These are phyloP conservation scores for Mucor piriformis DNA, from an alignment of 371 early-diverging fungal genomes.

Conservation along the genomic window DNA sequence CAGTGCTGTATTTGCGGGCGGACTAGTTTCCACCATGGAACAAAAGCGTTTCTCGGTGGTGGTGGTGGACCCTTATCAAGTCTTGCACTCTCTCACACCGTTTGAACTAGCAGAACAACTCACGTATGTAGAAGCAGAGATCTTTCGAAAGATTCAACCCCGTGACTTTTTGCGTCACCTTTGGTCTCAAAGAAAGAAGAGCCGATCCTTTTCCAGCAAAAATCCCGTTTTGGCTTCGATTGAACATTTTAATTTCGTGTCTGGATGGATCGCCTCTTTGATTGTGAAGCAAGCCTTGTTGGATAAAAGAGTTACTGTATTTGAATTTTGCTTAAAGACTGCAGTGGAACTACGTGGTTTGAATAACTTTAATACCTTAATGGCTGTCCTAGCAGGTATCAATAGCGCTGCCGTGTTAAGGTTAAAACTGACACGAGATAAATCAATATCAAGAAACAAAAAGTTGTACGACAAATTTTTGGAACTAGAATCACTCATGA, in stretches of 20 bases:
- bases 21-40: not conserved
- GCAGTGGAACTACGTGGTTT: constrained; percentile 60
- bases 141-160: constrained; percentile 51
- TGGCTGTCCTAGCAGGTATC: constrained; percentile 76
- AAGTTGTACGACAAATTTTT: constrained; percentile 53
- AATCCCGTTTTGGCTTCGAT: constrained; percentile 53
- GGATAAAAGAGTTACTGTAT: constrained; percentile 55
- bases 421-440: constrained; percentile 59
- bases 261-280: constrained; percentile 69
- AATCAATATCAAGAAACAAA: constrained; percentile 54
- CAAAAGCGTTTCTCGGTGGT: not conserved
- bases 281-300: constrained; percentile 58
- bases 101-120: constrained; percentile 63
- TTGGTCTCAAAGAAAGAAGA: constrained; percentile 29
- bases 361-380: constrained; percentile 74
- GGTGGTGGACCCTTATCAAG: not conserved
- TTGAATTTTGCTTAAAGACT: constrained; percentile 63
- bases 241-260: constrained; percentile 59
- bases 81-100: constrained; percentile 14
- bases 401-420: constrained; percentile 68
- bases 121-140: constrained; percentile 56
- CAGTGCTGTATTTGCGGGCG: constrained; percentile 2
- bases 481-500: constrained; percentile 64
- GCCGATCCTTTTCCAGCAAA: not conserved
- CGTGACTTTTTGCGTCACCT: constrained; percentile 58